phyloP scores from a whole-genome alignment of 441 rosid genomes.

The Eruca vesicaria region DNA sequence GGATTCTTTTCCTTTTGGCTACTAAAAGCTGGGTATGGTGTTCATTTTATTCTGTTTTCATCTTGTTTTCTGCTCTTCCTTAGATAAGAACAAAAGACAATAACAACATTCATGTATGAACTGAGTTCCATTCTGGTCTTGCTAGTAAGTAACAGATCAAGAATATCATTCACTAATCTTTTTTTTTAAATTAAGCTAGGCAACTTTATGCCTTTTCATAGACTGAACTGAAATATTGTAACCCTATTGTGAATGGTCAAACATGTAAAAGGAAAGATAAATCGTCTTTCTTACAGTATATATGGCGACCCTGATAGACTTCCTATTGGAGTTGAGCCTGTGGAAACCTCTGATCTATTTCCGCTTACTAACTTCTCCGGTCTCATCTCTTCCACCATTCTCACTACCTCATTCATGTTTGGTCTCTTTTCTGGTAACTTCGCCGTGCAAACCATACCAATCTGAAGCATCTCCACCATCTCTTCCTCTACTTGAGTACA shows the following conservation, averaged over 20 bases:
- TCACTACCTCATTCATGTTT: slow-evolving; percentile 60
- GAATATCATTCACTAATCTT: neutral
- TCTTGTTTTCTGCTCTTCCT: slow-evolving; percentile 7
- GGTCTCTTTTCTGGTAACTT: slow-evolving; percentile 80
- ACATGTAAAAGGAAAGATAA: slow-evolving; percentile 12
- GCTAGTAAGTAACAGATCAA: neutral
- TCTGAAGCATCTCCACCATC: slow-evolving; percentile 93
- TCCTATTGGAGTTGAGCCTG: slow-evolving; percentile 46
- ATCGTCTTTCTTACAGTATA: slow-evolving; percentile 21
- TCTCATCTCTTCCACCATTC: slow-evolving; percentile 71
- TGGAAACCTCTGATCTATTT: slow-evolving; percentile 50
- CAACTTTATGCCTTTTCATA: neutral
- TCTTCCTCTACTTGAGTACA: slow-evolving; percentile 91
- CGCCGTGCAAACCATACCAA: slow-evolving; percentile 74
- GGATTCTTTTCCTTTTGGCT: slow-evolving; percentile 18
- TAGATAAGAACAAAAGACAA: neutral
- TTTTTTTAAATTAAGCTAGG: neutral
- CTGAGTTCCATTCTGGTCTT: slow-evolving; percentile 6
- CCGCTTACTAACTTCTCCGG: slow-evolving; percentile 46
- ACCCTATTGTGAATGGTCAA: slow-evolving; percentile 24
- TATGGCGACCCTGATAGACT: slow-evolving; percentile 50
- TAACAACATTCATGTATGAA: neutral
- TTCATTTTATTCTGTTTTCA: neutral
- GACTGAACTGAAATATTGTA: slow-evolving; percentile 13
- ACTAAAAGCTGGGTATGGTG: neutral